These are phyloP conservation scores for Mortierella sp. DNA, from an alignment of 371 early-diverging fungal genomes.

Conservation along the genomic window DNA sequence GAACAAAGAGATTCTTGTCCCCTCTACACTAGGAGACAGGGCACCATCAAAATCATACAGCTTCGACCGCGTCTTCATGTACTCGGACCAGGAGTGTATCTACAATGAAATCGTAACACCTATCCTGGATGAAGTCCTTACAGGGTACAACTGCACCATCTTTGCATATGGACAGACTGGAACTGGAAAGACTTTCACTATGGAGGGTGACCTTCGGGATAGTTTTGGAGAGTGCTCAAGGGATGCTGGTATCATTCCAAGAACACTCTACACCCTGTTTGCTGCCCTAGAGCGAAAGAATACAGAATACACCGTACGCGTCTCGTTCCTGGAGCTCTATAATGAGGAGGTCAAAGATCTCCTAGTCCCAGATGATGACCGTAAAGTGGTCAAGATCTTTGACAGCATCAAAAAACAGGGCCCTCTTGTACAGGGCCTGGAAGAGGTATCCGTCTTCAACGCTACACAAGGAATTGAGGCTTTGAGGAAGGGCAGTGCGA, in stretches of 20 bases:
- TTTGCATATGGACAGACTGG: slow-evolving; percentile 98
- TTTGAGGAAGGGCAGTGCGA: slow-evolving; percentile 80
- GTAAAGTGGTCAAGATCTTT: slow-evolving; percentile 70
- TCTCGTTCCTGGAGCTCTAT: slow-evolving; percentile 97
- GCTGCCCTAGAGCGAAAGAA: slow-evolving; percentile 67
- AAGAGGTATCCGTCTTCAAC: slow-evolving; percentile 78
- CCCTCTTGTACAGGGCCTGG: slow-evolving; percentile 85
- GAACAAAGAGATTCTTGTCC: slow-evolving; percentile 48
- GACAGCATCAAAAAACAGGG: slow-evolving; percentile 75
- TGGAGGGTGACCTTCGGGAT: slow-evolving; percentile 84
- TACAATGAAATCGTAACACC: slow-evolving; percentile 88
- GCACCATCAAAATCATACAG: slow-evolving; percentile 75
- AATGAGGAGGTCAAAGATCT: slow-evolving; percentile 98
- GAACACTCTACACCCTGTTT: slow-evolving; percentile 88
- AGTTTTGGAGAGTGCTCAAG: slow-evolving; percentile 57
- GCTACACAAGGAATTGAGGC: slow-evolving; percentile 82
- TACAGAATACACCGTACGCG: slow-evolving; percentile 80
- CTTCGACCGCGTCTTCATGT: slow-evolving; percentile 94
- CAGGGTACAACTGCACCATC: slow-evolving; percentile 94
- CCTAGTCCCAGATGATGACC: slow-evolving; percentile 65
- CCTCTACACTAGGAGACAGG: slow-evolving; percentile 48
- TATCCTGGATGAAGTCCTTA: slow-evolving; percentile 83
- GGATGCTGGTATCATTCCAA: slow-evolving; percentile 93
- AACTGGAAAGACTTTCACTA: slow-evolving; percentile 92
- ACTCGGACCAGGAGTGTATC: slow-evolving; percentile 84